A percentile compares a stretch with the other conserved stretches of the same genome.
Conservation (phyloP, 208 protist genomes). For the Vickermania spadyakhi region DNA sequence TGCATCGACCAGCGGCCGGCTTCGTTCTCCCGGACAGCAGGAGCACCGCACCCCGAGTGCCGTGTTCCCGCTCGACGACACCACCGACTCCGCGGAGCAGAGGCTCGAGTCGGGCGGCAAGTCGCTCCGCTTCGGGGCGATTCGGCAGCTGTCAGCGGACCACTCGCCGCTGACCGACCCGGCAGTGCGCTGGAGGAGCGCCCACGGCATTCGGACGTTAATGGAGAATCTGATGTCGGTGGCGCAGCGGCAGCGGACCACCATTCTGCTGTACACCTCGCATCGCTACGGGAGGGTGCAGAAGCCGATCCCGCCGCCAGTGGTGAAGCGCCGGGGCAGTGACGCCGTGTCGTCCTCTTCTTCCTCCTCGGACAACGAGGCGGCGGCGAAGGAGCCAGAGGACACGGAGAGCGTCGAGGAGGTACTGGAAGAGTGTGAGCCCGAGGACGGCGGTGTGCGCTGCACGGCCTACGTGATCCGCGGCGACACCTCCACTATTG, state of each 20-base stretch:
- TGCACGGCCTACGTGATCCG: not conserved
- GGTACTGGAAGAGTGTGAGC: not conserved
- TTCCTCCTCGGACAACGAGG: not conserved
- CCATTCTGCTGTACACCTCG: not conserved
- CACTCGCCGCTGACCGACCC: conserved; percentile 21
- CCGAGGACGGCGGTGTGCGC: conserved; percentile 3
- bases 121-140: conserved; percentile 13
- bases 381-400: not conserved
- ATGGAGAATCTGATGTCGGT: conserved; percentile 9
- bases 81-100: not conserved
- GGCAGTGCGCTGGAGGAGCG: conserved; percentile 32
- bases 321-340: not conserved
- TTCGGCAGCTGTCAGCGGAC: conserved; percentile 13
- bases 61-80: conserved; percentile 8
- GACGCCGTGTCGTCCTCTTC: not conserved
- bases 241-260: not conserved
- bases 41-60: conserved; percentile 21
- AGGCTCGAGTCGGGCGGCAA: conserved; percentile 1
- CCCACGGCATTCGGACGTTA: conserved; percentile 23
- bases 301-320: not conserved
- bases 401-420: conserved; percentile 4
- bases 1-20: not conserved
- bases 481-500: not conserved
- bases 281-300: not conserved
- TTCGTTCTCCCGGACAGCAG: conserved; percentile 12